Evolutionary conservation across 2,329 filamentous ascomycete genomes (phyloP).

Genomic region (Aspergillus sp.): DNA sequence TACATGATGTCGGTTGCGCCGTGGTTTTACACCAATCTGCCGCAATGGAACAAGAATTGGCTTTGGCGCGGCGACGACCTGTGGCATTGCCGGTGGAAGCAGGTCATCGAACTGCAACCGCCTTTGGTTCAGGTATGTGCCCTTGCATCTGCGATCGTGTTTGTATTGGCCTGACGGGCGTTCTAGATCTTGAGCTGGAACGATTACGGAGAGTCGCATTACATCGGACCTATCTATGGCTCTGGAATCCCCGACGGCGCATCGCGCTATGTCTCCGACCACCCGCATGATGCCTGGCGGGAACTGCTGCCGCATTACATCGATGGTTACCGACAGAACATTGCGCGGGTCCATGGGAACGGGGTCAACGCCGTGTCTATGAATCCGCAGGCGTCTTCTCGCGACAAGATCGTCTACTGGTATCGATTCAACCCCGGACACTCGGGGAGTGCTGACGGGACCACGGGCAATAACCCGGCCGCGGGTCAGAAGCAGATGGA

Average conservation of each 20-base stretch:
- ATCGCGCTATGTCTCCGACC: conserved; percentile 22
- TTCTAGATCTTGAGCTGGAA: conserved; percentile 58
- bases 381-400: conserved; percentile 14
- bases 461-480: conserved; percentile 34
- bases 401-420: conserved; percentile 35
- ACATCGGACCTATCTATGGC: conserved; percentile 52
- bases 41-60: conserved; percentile 61
- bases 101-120: conserved; percentile 51
- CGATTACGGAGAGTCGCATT: conserved; percentile 61
- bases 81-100: conserved; percentile 60
- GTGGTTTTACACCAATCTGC: conserved; percentile 59
- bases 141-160: neutral
- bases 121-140: conserved; percentile 45
- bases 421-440: conserved; percentile 32
- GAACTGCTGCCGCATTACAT: conserved; percentile 34
- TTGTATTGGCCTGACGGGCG: neutral
- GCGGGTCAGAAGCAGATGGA: conserved; percentile 26
- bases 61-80: conserved; percentile 61
- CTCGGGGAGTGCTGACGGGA: conserved; percentile 29
- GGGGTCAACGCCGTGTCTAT: neutral
- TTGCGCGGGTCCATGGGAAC: conserved; percentile 2
- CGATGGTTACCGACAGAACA: conserved; percentile 29
- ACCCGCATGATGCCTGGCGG: conserved; percentile 29
- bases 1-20: conserved; percentile 59
- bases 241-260: conserved; percentile 52